phyloP scores from a whole-genome alignment of 352 stramenopile species.

The Phytophthora ohioensis region DNA sequence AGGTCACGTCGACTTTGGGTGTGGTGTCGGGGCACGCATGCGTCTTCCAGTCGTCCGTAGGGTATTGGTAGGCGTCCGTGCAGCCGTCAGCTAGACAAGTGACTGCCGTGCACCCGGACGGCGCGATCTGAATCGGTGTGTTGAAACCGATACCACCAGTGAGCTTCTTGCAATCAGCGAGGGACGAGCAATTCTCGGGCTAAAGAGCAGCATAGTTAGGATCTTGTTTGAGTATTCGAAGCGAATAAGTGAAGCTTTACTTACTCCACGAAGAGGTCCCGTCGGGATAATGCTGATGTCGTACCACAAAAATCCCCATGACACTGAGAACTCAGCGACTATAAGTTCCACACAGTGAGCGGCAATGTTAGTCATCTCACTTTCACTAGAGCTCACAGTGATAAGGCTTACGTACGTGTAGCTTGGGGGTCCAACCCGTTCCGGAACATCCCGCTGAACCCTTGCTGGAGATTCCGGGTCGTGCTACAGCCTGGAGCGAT shows the following conservation, averaged over 20 bases:
- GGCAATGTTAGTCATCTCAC: constrained; percentile 10
- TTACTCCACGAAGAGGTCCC: constrained; percentile 40
- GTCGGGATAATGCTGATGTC: constrained; percentile 76
- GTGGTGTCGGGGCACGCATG: constrained; percentile 50
- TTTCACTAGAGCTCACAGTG: background rate
- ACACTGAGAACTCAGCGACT: constrained; percentile 64
- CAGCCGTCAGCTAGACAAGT: constrained; percentile 50
- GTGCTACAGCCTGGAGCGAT: constrained; percentile 46
- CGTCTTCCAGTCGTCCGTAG: constrained; percentile 54
- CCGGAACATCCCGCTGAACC: constrained; percentile 74
- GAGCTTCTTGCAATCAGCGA: constrained; percentile 47
- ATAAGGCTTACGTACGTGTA: constrained; percentile 39
- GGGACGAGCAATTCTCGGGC: constrained; percentile 49
- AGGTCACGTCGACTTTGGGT: constrained; percentile 49
- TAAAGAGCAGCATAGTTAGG: constrained; percentile 20
- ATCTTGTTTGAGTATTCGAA: background rate
- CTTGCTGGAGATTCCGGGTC: constrained; percentile 49
- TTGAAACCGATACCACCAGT: constrained; percentile 59
- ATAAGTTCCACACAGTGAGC: constrained; percentile 14
- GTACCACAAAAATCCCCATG: constrained; percentile 59
- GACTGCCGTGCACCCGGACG: constrained; percentile 44
- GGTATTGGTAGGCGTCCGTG: constrained; percentile 51
- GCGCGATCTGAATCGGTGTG: constrained; percentile 56
- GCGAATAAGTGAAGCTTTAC: background rate
- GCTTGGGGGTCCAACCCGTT: constrained; percentile 61